Conservation (phyloP, 2,329 filamentous ascomycete genomes). For the Helminthosporium solani region DNA sequence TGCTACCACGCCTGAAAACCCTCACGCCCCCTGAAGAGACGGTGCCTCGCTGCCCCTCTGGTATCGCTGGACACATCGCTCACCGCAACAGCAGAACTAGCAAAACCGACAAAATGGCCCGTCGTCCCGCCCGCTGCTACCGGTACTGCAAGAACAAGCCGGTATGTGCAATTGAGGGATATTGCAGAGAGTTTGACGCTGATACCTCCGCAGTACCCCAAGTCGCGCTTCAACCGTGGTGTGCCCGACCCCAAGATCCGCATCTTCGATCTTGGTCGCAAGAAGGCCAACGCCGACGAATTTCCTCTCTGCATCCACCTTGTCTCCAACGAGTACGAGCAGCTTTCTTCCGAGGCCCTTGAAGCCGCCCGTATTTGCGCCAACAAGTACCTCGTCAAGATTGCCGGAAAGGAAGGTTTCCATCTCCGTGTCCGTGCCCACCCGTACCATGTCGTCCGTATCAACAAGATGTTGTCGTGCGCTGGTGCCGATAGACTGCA, state of each 20-base stretch:
- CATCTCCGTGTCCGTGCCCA: conserved; percentile 78
- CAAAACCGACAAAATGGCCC: conserved; percentile 87
- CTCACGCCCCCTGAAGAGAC: conserved; percentile 2
- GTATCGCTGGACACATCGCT: conserved; percentile 1
- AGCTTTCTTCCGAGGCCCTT: conserved; percentile 98
- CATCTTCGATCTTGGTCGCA: conserved; percentile 98
- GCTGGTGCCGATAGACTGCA: conserved; percentile 99
- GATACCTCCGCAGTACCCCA: conserved; percentile 76
- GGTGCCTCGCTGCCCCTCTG: neutral
- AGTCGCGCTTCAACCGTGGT: conserved; percentile 99
- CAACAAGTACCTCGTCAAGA: conserved; percentile 89
- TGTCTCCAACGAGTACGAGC: conserved; percentile 99
- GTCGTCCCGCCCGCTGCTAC: conserved; percentile 99
- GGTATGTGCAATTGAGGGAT: conserved; percentile 38
- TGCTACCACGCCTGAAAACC: neutral
- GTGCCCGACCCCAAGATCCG: conserved; percentile 78
- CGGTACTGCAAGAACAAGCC: conserved; percentile 99
- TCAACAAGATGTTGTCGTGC: conserved; percentile 99
- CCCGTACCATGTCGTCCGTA: conserved; percentile 99
- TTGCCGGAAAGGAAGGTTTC: conserved; percentile 70
- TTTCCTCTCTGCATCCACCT: conserved; percentile 98
- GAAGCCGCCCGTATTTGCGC: conserved; percentile 99
- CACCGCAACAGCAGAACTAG: conserved; percentile 34
- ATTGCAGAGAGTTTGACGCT: conserved; percentile 26
- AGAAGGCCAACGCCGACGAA: conserved; percentile 98